phyloP scores from a whole-genome alignment of 139 green algal genomes.

The Volvox reticuliferus region DNA sequence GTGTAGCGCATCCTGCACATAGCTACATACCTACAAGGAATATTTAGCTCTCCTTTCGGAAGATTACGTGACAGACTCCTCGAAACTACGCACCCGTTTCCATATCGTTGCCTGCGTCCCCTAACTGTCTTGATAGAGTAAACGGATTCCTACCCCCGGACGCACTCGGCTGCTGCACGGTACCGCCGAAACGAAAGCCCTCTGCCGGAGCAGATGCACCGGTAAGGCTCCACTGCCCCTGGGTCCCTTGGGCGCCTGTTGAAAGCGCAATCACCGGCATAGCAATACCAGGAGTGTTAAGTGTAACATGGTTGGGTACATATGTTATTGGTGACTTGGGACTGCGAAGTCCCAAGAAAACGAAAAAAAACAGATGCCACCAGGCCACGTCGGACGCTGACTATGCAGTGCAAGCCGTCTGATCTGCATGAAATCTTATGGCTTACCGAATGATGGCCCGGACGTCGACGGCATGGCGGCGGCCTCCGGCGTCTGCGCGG shows the following conservation, averaged over 20 bases:
- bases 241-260: constrained; percentile 1
- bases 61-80: too few relatives aligned
- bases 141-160: neutral
- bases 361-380: too few relatives aligned
- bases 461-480: neutral
- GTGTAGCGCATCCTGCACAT: too few relatives aligned
- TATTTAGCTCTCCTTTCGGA: too few relatives aligned
- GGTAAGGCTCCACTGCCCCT: constrained; percentile 21
- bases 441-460: constrained; percentile 15
- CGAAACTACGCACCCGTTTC: constrained; percentile 9
- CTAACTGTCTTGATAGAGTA: neutral
- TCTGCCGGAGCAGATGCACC: neutral
- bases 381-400: too few relatives aligned
- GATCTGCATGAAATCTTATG: neutral
- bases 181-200: constrained; percentile 27
- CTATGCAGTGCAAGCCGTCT: too few relatives aligned
- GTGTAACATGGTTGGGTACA: too few relatives aligned
- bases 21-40: too few relatives aligned
- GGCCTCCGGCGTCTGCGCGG: neutral
- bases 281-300: too few relatives aligned
- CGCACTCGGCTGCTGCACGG: neutral
- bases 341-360: too few relatives aligned
- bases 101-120: constrained; percentile 21
- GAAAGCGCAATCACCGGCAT: neutral
- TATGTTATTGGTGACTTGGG: too few relatives aligned